These are phyloP conservation scores for Solanum chaucha DNA, from an alignment of 257 asterid genomes.

Conservation along the genomic window DNA sequence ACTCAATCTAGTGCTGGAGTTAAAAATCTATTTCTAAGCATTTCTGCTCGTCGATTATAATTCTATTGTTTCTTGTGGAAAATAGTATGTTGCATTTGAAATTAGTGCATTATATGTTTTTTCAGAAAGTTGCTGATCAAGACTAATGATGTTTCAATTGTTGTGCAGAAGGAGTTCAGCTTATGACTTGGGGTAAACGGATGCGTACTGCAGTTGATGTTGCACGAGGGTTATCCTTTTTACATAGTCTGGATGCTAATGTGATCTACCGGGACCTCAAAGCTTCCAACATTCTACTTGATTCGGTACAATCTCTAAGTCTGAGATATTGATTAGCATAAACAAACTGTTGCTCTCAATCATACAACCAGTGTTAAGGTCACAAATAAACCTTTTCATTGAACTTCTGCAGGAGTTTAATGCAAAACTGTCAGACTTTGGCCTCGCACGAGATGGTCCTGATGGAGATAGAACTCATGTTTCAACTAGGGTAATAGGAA, in stretches of 20 bases:
- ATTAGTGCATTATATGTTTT: background rate
- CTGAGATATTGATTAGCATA: background rate
- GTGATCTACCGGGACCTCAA: constrained; percentile 60
- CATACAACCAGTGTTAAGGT: background rate
- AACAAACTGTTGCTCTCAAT: background rate
- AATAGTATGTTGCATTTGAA: background rate
- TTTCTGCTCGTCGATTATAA: background rate
- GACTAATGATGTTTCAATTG: background rate
- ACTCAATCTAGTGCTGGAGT: background rate
- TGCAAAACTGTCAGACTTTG: constrained; percentile 66
- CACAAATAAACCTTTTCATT: background rate
- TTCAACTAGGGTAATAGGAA: constrained; percentile 65
- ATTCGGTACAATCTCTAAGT: constrained; percentile 28
- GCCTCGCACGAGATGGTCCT: constrained; percentile 69
- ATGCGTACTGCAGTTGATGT: constrained; percentile 41
- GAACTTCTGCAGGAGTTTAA: constrained; percentile 37
- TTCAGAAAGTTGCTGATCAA: background rate
- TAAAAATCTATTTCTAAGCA: background rate
- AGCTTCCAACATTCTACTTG: constrained; percentile 53
- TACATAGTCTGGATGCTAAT: constrained; percentile 47
- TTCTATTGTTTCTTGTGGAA: background rate
- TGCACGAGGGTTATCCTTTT: constrained; percentile 49
- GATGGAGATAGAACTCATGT: constrained; percentile 65
- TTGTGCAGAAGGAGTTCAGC: constrained; percentile 53
- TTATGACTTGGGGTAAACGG: constrained; percentile 46